Percentiles rank a stretch among this genome's conserved stretches.
Conservation (phyloP, 176 grass and related monocot species). For the Avena sativa region DNA sequence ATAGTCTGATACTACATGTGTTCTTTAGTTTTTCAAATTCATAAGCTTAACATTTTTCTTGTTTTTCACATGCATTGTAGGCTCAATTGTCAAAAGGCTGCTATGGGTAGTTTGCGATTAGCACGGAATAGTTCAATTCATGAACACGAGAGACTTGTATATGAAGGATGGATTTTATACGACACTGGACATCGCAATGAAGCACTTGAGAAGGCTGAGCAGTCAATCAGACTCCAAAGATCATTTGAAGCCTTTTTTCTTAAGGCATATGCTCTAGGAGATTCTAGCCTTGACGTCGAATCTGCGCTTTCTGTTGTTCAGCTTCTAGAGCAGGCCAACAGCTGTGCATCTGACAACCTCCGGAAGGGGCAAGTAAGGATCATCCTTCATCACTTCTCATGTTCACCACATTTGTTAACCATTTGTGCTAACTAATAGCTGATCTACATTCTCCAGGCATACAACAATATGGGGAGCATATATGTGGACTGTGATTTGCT, state of each 20-base stretch:
- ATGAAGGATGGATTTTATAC: slow-evolving; percentile 96
- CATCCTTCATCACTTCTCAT: not conserved
- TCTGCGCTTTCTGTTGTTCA: slow-evolving; percentile 77
- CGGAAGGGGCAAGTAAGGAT: slow-evolving; percentile 90
- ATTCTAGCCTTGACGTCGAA: slow-evolving; percentile 69
- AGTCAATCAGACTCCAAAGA: slow-evolving; percentile 74
- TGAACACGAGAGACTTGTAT: slow-evolving; percentile 85
- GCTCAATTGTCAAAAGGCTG: slow-evolving; percentile 90
- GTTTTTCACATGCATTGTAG: slow-evolving; percentile 38
- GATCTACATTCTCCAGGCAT: slow-evolving; percentile 58
- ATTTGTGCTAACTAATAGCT: not conserved
- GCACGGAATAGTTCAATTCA: slow-evolving; percentile 73
- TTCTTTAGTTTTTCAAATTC: not conserved
- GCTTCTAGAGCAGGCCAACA: slow-evolving; percentile 83
- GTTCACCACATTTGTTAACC: not conserved
- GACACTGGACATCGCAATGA: slow-evolving; percentile 87
- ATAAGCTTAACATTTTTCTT: not conserved
- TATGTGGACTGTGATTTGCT: slow-evolving; percentile 92
- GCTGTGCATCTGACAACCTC: slow-evolving; percentile 94
- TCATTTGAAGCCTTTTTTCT: slow-evolving; percentile 98
- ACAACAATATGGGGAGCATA: slow-evolving; percentile 98
- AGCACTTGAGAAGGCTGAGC: slow-evolving; percentile 85
- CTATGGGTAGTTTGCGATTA: slow-evolving; percentile 78
- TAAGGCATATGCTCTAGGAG: slow-evolving; percentile 87
- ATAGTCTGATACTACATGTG: not conserved